Conservation (phyloP, 345 rosid species). For the Salix koriyanagi region DNA sequence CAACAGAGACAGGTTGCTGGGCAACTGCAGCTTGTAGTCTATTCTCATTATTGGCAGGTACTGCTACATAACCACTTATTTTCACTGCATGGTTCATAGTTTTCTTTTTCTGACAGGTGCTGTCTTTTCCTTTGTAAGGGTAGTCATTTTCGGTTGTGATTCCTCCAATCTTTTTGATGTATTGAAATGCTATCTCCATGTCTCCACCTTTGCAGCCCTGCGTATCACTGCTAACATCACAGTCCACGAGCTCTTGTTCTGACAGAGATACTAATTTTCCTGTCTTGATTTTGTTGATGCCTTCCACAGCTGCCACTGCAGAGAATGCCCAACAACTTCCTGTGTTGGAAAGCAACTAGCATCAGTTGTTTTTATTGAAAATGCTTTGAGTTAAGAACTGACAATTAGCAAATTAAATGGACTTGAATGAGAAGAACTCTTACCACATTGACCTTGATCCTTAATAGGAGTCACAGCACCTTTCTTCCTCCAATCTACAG, state of each 20-base stretch:
- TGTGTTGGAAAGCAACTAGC: constrained; percentile 18
- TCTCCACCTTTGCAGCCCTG: constrained; percentile 76
- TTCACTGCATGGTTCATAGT: constrained; percentile 32
- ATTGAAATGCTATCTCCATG: constrained; percentile 67
- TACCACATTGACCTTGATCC: constrained; percentile 86
- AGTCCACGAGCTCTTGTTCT: constrained; percentile 86
- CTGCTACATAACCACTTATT: constrained; percentile 42
- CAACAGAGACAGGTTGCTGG: constrained; percentile 75
- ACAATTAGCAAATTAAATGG: not conserved
- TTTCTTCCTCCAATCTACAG: constrained; percentile 73
- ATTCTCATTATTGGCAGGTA: constrained; percentile 44
- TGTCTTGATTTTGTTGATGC: constrained; percentile 65
- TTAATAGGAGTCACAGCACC: constrained; percentile 81
- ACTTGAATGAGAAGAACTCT: not conserved
- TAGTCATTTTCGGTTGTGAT: constrained; percentile 48
- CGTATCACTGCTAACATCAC: constrained; percentile 36
- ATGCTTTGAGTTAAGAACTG: not conserved
- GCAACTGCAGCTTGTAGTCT: constrained; percentile 57
- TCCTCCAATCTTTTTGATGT: constrained; percentile 49
- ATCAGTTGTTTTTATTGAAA: not conserved
- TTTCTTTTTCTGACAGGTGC: constrained; percentile 40
- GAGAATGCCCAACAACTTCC: constrained; percentile 98
- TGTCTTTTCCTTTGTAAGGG: constrained; percentile 54
- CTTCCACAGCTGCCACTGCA: constrained; percentile 81
- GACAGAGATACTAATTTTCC: constrained; percentile 62